phyloP scores from a whole-genome alignment of 129 eudicot species.

The Gnaphalium uliginosum region DNA sequence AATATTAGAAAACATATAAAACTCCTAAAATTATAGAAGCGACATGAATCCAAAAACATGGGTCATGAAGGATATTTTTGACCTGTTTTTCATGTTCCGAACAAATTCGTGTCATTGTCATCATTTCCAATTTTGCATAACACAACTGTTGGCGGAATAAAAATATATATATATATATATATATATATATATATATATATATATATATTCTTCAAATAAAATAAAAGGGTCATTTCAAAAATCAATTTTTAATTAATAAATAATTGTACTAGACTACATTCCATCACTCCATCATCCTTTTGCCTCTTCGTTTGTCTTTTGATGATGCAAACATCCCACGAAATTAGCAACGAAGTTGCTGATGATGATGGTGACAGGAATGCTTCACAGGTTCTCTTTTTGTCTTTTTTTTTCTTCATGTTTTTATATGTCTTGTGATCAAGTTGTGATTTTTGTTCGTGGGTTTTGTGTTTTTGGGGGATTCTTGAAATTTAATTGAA shows the following conservation, averaged over 20 bases:
- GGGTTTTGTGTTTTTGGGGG: constrained; percentile 31
- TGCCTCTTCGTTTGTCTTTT: constrained; percentile 12
- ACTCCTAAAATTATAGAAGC: neutral
- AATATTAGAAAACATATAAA: neutral
- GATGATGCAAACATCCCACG: constrained; percentile 39
- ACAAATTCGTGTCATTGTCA: constrained; percentile 3
- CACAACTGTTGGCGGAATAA: neutral
- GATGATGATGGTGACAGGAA: constrained; percentile 19
- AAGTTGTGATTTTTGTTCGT: neutral
- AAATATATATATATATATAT: no score
- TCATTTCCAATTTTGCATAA: neutral
- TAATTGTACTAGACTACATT: constrained; percentile 9
- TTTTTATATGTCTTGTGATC: constrained; percentile 9
- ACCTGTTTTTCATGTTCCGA: constrained; percentile 19
- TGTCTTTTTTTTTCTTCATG: neutral
- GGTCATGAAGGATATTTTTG: constrained; percentile 9
- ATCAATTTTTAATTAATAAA: neutral
- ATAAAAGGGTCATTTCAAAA: neutral
- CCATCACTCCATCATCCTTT: constrained; percentile 1
- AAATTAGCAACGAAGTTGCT: constrained; percentile 24
- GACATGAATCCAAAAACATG: neutral
- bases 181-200: no score
- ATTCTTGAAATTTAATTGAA: constrained; percentile 9
- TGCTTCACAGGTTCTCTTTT: constrained; percentile 37
- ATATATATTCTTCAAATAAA: neutral